Evolutionary conservation across 2,329 filamentous ascomycete species (phyloP).

Genomic region (Phaeophleospora eucalypticola): DNA sequence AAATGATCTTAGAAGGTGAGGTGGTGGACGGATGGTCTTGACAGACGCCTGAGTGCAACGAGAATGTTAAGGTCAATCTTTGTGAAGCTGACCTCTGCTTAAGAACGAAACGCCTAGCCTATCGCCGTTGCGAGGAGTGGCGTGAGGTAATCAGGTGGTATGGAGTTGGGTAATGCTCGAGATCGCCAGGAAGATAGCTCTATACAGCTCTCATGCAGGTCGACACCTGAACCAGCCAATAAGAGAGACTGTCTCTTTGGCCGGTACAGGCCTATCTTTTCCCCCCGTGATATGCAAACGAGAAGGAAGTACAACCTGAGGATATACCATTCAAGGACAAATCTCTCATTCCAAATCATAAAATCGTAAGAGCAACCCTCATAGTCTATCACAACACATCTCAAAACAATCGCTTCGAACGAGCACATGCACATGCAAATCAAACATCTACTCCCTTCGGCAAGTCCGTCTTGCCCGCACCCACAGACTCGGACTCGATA

Average conservation of each 20-base stretch:
- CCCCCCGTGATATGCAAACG: no score
- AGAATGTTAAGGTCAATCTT: no score
- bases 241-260: neutral
- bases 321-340: no score
- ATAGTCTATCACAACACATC: no score
- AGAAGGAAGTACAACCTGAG: no score
- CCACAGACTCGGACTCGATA: conserved; percentile 8
- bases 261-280: neutral
- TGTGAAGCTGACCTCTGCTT: no score
- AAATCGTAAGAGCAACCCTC: no score
- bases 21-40: no score
- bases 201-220: neutral
- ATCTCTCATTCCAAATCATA: neutral
- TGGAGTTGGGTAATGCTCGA: no score
- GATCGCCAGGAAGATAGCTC: neutral
- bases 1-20: no score
- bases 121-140: neutral
- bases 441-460: conserved; percentile 4
- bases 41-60: no score
- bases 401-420: no score
- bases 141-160: neutral
- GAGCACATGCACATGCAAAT: neutral
- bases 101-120: neutral
- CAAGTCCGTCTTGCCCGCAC: conserved; percentile 11
- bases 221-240: neutral